Conservation (phyloP, 305 asterid species). For the Fraxinus baroniana region DNA sequence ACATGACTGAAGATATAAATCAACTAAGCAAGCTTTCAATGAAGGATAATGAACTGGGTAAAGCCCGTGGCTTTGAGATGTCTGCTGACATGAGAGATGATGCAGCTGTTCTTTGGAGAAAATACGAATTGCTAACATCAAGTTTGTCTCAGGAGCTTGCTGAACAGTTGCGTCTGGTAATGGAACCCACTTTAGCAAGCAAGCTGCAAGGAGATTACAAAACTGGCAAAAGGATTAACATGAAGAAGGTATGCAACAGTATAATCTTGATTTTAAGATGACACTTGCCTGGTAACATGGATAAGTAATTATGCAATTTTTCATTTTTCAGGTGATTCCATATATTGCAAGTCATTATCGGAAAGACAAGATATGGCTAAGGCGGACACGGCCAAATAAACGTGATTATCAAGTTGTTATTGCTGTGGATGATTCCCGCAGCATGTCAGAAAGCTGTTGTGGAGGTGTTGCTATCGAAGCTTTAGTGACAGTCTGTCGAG, state of each 20-base stretch:
- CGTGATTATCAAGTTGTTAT: constrained; percentile 94
- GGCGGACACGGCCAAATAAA: constrained; percentile 86
- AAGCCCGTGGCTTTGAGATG: constrained; percentile 44
- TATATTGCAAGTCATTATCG: constrained; percentile 89
- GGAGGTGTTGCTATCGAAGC: constrained; percentile 89
- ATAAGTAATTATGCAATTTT: background rate
- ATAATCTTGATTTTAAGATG: background rate
- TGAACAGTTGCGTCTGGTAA: constrained; percentile 88
- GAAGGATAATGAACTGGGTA: constrained; percentile 57
- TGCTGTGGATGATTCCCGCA: constrained; percentile 95
- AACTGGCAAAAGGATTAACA: constrained; percentile 95
- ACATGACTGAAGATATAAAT: constrained; percentile 50
- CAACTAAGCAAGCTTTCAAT: constrained; percentile 35
- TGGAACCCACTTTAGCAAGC: constrained; percentile 98
- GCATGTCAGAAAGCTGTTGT: constrained; percentile 85
- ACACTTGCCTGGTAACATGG: background rate
- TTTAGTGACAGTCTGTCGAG: constrained; percentile 88
- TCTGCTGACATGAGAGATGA: constrained; percentile 46
- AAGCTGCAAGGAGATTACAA: constrained; percentile 96
- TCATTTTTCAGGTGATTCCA: constrained; percentile 67
- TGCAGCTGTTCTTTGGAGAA: constrained; percentile 77
- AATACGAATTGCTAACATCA: constrained; percentile 60
- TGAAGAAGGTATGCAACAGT: constrained; percentile 68
- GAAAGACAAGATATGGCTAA: constrained; percentile 91
- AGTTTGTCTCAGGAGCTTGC: constrained; percentile 90